Percentiles rank a stretch among this genome's conserved stretches.
These are phyloP conservation scores for Ogataea paradorogensis DNA, from an alignment of 805 yeast genomes.

Conservation along the genomic window DNA sequence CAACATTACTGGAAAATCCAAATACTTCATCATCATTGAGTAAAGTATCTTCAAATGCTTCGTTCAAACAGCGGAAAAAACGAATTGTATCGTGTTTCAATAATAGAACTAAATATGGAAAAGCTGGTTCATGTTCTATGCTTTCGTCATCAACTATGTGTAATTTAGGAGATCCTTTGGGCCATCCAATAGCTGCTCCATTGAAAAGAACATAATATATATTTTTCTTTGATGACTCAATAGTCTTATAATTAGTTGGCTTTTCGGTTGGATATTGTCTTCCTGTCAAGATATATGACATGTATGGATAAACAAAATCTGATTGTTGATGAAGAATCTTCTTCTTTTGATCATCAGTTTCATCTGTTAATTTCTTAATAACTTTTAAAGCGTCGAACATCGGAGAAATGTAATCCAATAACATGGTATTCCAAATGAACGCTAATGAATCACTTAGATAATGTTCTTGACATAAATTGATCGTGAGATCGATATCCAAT, in stretches of 20 bases:
- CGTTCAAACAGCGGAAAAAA: slow-evolving; percentile 68
- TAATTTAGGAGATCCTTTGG: slow-evolving; percentile 34
- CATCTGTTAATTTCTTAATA: slow-evolving; percentile 19
- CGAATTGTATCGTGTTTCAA: slow-evolving; percentile 55
- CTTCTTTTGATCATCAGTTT: slow-evolving; percentile 12
- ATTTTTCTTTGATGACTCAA: slow-evolving; percentile 44
- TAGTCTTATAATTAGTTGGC: slow-evolving; percentile 35
- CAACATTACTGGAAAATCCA: slow-evolving; percentile 17
- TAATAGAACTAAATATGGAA: slow-evolving; percentile 65
- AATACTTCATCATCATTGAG: slow-evolving; percentile 58
- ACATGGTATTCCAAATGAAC: slow-evolving; percentile 67
- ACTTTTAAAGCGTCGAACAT: slow-evolving; percentile 53
- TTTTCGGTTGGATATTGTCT: slow-evolving; percentile 75
- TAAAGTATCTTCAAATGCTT: slow-evolving; percentile 76
- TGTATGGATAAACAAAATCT: slow-evolving; percentile 51
- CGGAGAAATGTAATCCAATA: slow-evolving; percentile 73
- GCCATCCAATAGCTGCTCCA: slow-evolving; percentile 50
- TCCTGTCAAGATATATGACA: slow-evolving; percentile 71
- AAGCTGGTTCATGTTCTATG: slow-evolving; percentile 45
- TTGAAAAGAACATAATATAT: slow-evolving; percentile 60
- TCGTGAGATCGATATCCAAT: slow-evolving; percentile 76
- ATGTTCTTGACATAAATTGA: slow-evolving; percentile 55
- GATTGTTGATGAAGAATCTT: slow-evolving; percentile 16
- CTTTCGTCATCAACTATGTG: slow-evolving; percentile 32
- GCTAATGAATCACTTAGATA: slow-evolving; percentile 59